Conservation (phyloP, 73 alveolate genomes). For the Loxodes magnus region DNA sequence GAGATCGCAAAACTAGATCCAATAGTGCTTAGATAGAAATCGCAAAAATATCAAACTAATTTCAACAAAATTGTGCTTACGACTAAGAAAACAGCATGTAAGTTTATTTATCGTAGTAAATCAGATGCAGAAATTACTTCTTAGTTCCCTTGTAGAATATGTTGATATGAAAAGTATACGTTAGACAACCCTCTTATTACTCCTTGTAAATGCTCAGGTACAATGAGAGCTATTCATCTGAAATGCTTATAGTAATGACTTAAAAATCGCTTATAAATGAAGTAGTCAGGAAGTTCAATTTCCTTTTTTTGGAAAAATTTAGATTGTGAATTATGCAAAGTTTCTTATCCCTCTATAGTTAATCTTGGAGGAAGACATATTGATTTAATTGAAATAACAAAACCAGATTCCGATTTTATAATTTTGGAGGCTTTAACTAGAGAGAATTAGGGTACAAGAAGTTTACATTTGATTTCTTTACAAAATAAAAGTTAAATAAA, state of each 20-base stretch:
- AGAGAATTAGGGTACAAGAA: neutral
- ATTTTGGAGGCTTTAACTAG: conserved; percentile 2
- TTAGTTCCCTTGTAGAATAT: conserved; percentile 37
- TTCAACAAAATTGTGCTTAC: neutral
- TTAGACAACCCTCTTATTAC: conserved; percentile 31
- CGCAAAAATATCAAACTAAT: neutral
- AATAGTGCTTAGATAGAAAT: neutral
- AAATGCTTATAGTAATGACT: conserved; percentile 45
- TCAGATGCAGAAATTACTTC: neutral
- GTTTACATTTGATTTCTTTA: conserved; percentile 17
- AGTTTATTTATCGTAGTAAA: neutral
- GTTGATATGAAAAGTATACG: conserved; percentile 28
- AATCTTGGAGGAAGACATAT: neutral
- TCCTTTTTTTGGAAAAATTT: conserved; percentile 32
- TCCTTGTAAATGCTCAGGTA: conserved; percentile 56
- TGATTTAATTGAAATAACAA: neutral
- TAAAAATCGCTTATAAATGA: conserved; percentile 13
- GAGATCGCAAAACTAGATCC: neutral
- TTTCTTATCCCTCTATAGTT: conserved; percentile 10
- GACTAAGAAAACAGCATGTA: neutral
- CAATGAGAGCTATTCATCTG: conserved; percentile 47
- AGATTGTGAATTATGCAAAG: conserved; percentile 41
- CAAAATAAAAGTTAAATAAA: conserved; percentile 23
- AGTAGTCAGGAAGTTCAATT: conserved; percentile 11
- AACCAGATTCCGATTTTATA: conserved; percentile 1